A percentile compares a stretch with the other conserved stretches of the same genome.
Evolutionary conservation across 371 early-diverging fungal genomes (phyloP).

Genomic region (Mortierella sp.): DNA sequence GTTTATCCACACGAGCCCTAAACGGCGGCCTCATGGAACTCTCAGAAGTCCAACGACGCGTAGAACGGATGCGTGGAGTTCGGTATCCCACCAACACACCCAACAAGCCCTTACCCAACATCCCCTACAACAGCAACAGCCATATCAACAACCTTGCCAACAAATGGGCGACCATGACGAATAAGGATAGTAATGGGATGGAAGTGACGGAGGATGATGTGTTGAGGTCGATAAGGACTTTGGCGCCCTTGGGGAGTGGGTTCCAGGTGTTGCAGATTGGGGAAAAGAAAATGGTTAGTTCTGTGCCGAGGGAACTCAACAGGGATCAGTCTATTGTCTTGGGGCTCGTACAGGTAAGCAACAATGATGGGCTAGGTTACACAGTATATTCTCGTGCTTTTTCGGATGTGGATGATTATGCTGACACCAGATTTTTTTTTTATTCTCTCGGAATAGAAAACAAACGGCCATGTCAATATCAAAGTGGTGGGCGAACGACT

Average conservation of each 20-base stretch:
- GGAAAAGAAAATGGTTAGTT: slow-evolving; percentile 83
- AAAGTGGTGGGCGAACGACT: slow-evolving; percentile 58
- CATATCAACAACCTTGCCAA: slow-evolving; percentile 1
- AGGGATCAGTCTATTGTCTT: slow-evolving; percentile 82
- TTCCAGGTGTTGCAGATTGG: slow-evolving; percentile 88
- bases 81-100: slow-evolving; percentile 43
- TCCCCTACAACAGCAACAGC: slow-evolving; percentile 58
- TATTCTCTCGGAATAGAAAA: slow-evolving; percentile 47
- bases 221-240: slow-evolving; percentile 84
- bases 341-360: slow-evolving; percentile 75
- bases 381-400: neutral
- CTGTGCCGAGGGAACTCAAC: slow-evolving; percentile 92
- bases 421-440: neutral
- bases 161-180: slow-evolving; percentile 33
- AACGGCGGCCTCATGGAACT: slow-evolving; percentile 95
- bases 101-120: slow-evolving; percentile 50
- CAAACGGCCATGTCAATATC: slow-evolving; percentile 74
- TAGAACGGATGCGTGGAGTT: slow-evolving; percentile 75
- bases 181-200: slow-evolving; percentile 42
- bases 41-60: slow-evolving; percentile 76
- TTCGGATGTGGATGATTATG: neutral
- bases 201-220: slow-evolving; percentile 83
- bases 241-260: slow-evolving; percentile 89
- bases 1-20: slow-evolving; percentile 83
- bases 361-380: neutral